Evolutionary conservation across 257 asterid genomes (phyloP).

Genomic region (Apocynum venetum): DNA sequence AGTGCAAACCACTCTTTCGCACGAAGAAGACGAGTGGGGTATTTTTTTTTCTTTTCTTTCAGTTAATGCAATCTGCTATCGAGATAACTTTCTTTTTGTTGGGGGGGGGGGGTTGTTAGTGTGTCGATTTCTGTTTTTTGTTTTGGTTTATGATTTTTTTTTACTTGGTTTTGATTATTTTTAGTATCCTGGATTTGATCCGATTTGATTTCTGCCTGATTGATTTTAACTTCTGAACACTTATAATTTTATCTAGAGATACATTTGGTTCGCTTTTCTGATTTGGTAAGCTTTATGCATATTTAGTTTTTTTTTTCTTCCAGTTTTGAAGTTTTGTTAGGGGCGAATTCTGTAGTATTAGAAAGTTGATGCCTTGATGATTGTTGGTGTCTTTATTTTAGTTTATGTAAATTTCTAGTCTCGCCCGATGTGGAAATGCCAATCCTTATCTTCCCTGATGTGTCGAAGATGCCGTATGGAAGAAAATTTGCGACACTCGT

Average conservation of each 20-base stretch:
- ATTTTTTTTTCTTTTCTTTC: neutral
- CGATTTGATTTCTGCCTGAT: neutral
- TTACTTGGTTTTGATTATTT: neutral
- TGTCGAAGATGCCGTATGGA: neutral
- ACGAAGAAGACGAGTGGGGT: constrained; percentile 65
- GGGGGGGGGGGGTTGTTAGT: too few species aligned
- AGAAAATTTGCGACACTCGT: neutral
- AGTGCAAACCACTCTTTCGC: constrained; percentile 42
- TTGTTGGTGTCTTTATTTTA: neutral
- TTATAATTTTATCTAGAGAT: neutral
- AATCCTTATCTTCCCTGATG: neutral
- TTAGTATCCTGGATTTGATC: neutral
- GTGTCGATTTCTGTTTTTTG: neutral
- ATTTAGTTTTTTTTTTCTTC: neutral
- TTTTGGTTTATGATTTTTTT: too few species aligned
- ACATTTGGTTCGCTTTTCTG: neutral
- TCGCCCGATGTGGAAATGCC: neutral
- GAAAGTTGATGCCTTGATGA: neutral
- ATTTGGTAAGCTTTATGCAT: neutral
- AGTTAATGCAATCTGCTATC: too few species aligned
- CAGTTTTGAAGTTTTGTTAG: neutral
- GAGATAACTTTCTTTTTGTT: constrained; percentile 5
- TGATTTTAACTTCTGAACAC: neutral
- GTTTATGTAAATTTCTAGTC: neutral
- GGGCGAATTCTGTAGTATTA: neutral